These are phyloP conservation scores for Lentinula raphanica DNA, from an alignment of 768 basidiomycete species.

Conservation along the genomic window DNA sequence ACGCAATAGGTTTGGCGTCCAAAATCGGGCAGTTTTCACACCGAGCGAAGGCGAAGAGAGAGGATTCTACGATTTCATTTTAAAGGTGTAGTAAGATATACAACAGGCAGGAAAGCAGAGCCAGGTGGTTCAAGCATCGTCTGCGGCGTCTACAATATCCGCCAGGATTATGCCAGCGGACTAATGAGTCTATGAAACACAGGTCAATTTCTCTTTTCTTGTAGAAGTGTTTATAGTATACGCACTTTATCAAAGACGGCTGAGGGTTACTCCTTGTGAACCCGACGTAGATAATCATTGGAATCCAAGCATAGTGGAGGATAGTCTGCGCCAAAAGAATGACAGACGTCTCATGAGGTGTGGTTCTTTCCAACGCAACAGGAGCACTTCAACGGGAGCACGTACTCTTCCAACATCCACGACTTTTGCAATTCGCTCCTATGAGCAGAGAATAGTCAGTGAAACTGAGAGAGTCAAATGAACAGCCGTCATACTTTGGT, in stretches of 20 bases:
- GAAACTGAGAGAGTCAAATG: not conserved
- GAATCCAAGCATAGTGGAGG: slow-evolving; percentile 94
- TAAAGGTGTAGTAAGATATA: not conserved
- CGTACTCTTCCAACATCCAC: slow-evolving; percentile 79
- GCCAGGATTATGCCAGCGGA: slow-evolving; percentile 68
- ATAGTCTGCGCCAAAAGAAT: slow-evolving; percentile 52
- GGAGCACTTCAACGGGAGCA: too few species aligned
- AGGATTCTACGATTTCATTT: not conserved
- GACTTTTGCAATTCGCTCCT: slow-evolving; percentile 82
- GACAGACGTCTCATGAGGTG: not conserved
- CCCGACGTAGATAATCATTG: slow-evolving; percentile 92
- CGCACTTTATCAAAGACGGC: slow-evolving; percentile 92
- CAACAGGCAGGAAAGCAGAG: not conserved
- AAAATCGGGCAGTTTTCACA: too few species aligned
- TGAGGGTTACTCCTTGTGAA: slow-evolving; percentile 91
- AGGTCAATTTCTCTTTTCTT: not conserved
- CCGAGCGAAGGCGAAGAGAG: not conserved
- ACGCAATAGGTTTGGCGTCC: too few species aligned
- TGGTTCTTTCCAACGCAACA: not conserved
- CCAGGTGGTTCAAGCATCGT: too few species aligned
- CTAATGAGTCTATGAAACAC: slow-evolving; percentile 72
- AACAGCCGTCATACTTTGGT: slow-evolving; percentile 56
- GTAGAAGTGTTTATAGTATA: slow-evolving; percentile 17
- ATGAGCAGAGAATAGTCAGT: not conserved
- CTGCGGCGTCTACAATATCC: too few species aligned